phyloP scores from a whole-genome alignment of 2,329 filamentous ascomycete species.

The Arachnomyces sp. region DNA sequence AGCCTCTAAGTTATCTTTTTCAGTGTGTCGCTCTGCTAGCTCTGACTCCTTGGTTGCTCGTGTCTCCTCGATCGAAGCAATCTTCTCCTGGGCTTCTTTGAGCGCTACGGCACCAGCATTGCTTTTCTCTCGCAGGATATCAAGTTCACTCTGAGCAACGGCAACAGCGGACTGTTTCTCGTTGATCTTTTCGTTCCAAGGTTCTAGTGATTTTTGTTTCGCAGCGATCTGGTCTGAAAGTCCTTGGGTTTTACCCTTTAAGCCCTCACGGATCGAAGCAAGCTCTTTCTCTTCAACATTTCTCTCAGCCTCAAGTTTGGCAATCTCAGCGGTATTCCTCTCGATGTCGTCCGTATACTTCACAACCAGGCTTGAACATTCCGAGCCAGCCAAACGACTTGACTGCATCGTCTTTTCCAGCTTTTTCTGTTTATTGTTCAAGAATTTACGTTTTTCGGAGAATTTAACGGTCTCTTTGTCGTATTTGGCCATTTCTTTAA shows the following conservation, averaged over 20 bases:
- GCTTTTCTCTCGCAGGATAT: conserved; percentile 82
- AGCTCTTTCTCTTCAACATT: conserved; percentile 75
- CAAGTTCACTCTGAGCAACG: conserved; percentile 87
- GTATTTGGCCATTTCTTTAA: conserved; percentile 84
- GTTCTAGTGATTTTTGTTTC: conserved; percentile 90
- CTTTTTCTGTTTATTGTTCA: conserved; percentile 86
- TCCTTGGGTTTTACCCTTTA: conserved; percentile 93
- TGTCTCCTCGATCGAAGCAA: conserved; percentile 63
- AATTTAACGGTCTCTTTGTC: conserved; percentile 97
- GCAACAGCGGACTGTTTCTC: conserved; percentile 91
- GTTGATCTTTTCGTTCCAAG: conserved; percentile 95
- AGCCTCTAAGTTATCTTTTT: conserved; percentile 65
- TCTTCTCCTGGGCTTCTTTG: conserved; percentile 74
- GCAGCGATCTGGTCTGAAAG: conserved; percentile 86
- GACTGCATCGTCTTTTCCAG: conserved; percentile 78
- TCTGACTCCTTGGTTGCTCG: conserved; percentile 64
- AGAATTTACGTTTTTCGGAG: conserved; percentile 94
- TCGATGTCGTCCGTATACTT: conserved; percentile 73
- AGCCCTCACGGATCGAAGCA: conserved; percentile 68
- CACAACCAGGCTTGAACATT: conserved; percentile 69
- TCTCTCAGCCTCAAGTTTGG: conserved; percentile 67
- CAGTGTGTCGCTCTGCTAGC: conserved; percentile 65
- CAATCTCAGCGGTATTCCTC: conserved; percentile 65
- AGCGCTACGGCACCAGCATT: conserved; percentile 80
- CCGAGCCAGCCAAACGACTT: conserved; percentile 64